Base-by-base conservation (phyloP, 495 filamentous ascomycete species). In the Cercophora newfieldiana region DNA sequence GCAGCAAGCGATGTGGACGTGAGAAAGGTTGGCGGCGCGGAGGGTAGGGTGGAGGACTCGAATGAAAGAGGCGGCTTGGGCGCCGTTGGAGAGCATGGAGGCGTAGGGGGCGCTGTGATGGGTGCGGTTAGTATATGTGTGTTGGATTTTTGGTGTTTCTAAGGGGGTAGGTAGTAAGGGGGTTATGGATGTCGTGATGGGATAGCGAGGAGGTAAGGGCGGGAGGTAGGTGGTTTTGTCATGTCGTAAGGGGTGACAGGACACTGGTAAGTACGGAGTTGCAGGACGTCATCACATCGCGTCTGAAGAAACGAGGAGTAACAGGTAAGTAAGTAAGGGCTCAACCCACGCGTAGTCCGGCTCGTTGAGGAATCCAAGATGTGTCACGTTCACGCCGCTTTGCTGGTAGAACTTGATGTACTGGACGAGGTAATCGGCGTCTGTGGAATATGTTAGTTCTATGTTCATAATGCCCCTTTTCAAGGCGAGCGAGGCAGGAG, bases 351-450 rank as follows among this genome's bases (percentile, higher is more conserved):
- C 72, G 6, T 74, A 81, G 60, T 86, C 81, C 0, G 85, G 86
- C 72, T 88, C 86, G 63, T 87, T 88, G 66, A 87, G 68, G 63
- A 85, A 87, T 6, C 84, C 85, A 18, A 88, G 63, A 62, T 83
- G 78, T 3, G 79, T 81, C 50, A 86, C 71, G 0, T 72, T 71
- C 25, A 87, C 80, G 1, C 83, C 85, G 26, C 68, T 66, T 44
- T 65, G 29, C 19, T 73, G 66, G 66, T 88, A 88, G 62, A 77
- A 77, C 65, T 82, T 69, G 24, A 84, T 71, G 61, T 86, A 86
- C 62, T 82, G 75, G 2, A 86, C 81, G 7, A 88, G 66, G 67
- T 82, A 84, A 66, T 85, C 72, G 7, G 84, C 85, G 63, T 86
- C 37, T 44, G 37, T 8, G 10, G 3, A 14, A 12, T 5, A 33